A percentile compares a stretch with the other conserved stretches of the same genome.
These are phyloP conservation scores for Priceomyces fermenticarens DNA, from an alignment of 805 yeast species.

Conservation along the genomic window DNA sequence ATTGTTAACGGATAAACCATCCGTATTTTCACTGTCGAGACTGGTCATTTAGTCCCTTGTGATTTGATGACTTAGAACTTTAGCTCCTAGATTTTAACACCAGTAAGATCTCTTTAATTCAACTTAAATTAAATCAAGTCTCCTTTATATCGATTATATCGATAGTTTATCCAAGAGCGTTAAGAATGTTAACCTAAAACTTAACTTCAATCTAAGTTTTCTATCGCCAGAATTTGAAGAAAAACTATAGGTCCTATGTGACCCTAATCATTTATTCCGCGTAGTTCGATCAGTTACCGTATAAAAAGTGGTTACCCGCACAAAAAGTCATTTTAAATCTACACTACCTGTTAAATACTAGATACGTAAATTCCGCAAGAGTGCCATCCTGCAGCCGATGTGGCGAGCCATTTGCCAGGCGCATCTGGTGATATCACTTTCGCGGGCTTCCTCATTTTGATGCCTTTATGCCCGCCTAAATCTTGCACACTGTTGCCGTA, in stretches of 20 bases:
- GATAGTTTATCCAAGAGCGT: no score
- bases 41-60: neutral
- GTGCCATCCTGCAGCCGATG: conserved; percentile 82
- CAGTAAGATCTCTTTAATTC: no score
- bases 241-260: no score
- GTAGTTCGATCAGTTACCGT: no score
- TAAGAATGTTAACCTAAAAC: no score
- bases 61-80: no score
- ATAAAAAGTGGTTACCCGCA: conserved; percentile 2
- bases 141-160: no score
- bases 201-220: no score
- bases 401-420: conserved; percentile 46
- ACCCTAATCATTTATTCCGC: no score
- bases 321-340: neutral
- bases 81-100: no score
- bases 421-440: conserved; percentile 15
- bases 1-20: conserved; percentile 3
- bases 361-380: conserved; percentile 53
- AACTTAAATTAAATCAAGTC: no score
- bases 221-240: no score
- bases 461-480: conserved; percentile 29
- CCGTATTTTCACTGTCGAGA: conserved; percentile 4
- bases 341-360: neutral
- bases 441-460: conserved; percentile 16
- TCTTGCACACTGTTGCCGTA: conserved; percentile 15